Evolutionary conservation across 352 stramenopile species (phyloP).

Genomic region (Globisporangium iwayamae): DNA sequence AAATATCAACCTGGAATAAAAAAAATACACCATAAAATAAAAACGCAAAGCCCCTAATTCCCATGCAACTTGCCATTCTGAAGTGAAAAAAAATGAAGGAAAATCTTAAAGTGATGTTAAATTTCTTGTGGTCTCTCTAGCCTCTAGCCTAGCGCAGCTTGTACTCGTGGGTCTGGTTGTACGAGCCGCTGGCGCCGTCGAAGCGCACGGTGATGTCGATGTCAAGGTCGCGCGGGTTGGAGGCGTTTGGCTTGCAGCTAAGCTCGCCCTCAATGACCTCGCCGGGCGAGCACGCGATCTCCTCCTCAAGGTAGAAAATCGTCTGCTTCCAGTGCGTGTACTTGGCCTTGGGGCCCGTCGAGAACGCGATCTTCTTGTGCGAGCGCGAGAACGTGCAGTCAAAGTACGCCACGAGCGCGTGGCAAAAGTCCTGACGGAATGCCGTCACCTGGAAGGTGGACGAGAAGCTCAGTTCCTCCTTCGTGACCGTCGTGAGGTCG

Average conservation of each 20-base stretch:
- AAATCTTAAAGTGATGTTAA: neutral
- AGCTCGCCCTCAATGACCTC: slow-evolving; percentile 91
- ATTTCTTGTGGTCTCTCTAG: neutral
- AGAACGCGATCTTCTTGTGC: slow-evolving; percentile 96
- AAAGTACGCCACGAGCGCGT: slow-evolving; percentile 97
- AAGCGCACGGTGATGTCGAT: slow-evolving; percentile 87
- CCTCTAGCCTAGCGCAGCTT: slow-evolving; percentile 63
- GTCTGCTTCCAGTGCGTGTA: slow-evolving; percentile 99
- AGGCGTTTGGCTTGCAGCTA: slow-evolving; percentile 84
- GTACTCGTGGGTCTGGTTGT: slow-evolving; percentile 68
- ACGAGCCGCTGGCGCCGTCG: slow-evolving; percentile 62
- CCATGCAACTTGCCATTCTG: neutral
- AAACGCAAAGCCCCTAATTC: too few relatives aligned
- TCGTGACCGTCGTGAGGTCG: slow-evolving; percentile 89
- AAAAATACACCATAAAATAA: too few relatives aligned
- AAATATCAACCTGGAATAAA: neutral
- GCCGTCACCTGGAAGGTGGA: slow-evolving; percentile 89
- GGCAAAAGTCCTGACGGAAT: slow-evolving; percentile 93
- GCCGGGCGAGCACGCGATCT: slow-evolving; percentile 79
- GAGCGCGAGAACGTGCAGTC: slow-evolving; percentile 96
- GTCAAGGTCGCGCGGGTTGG: slow-evolving; percentile 93
- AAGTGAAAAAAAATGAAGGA: neutral
- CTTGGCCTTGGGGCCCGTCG: slow-evolving; percentile 89
- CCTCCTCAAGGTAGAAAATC: slow-evolving; percentile 93
- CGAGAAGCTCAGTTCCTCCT: slow-evolving; percentile 93